A percentile compares a stretch with the other conserved stretches of the same genome.
phyloP scores from a whole-genome alignment of 176 grass and related monocot species.

The Juncus inflexus region DNA sequence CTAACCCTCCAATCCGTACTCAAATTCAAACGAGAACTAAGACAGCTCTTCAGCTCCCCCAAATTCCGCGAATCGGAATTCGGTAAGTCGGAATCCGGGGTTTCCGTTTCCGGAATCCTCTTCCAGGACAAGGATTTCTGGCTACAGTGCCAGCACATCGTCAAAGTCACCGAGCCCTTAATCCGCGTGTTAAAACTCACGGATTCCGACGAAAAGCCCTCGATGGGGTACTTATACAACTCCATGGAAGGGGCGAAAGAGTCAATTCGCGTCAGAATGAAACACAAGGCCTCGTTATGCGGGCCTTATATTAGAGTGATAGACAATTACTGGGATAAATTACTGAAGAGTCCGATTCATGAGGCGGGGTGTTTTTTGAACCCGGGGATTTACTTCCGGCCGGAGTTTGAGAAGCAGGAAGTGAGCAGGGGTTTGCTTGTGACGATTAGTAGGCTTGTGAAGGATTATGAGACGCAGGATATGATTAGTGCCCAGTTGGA shows the following conservation, averaged over 20 bases:
- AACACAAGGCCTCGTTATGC: conserved; percentile 30
- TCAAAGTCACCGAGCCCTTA: conserved; percentile 32
- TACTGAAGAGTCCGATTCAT: conserved; percentile 36
- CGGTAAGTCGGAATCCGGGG: conserved; percentile 24
- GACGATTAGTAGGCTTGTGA: conserved; percentile 34
- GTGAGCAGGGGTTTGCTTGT: conserved; percentile 35
- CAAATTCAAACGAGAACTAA: conserved; percentile 29
- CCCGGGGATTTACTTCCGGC: conserved; percentile 26
- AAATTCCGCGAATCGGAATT: conserved; percentile 32
- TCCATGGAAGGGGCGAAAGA: conserved; percentile 37
- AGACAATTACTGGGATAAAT: conserved; percentile 26
- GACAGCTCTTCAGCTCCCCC: conserved; percentile 33
- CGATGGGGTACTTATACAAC: conserved; percentile 41
- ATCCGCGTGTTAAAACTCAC: conserved; percentile 18
- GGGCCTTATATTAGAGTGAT: conserved; percentile 33
- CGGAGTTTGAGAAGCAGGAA: conserved; percentile 36
- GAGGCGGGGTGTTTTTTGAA: conserved; percentile 45
- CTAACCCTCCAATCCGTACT: conserved; percentile 34
- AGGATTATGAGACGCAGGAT: conserved; percentile 28
- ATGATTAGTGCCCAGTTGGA: conserved; percentile 29
- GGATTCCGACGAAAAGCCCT: conserved; percentile 36
- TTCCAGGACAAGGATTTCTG: conserved; percentile 44
- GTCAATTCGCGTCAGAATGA: conserved; percentile 36
- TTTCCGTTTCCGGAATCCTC: conserved; percentile 29
- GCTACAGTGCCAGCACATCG: conserved; percentile 30